phyloP scores from a whole-genome alignment of 139 green algal species.

The Asterochloris erici region DNA sequence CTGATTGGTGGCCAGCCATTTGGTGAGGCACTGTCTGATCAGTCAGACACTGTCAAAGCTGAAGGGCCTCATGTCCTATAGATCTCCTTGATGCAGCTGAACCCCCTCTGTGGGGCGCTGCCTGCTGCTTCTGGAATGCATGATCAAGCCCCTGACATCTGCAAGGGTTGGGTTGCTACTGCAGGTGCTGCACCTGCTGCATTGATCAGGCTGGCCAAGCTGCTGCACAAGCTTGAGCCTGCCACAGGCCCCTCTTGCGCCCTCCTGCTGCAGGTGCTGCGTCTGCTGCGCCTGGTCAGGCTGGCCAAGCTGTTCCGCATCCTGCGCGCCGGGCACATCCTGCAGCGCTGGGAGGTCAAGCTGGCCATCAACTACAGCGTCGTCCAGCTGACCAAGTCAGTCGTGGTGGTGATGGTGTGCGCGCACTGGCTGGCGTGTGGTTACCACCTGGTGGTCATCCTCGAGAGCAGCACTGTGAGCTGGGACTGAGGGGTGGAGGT shows the following conservation, averaged over 20 bases:
- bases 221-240: too few relatives aligned
- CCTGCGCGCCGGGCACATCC: slow-evolving; percentile 1
- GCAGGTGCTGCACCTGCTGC: neutral
- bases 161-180: neutral
- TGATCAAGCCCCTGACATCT: neutral
- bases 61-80: too few relatives aligned
- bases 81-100: too few relatives aligned
- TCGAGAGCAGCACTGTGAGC: neutral
- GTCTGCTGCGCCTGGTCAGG: slow-evolving; percentile 11
- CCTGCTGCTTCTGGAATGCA: too few relatives aligned
- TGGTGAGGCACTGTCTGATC: too few relatives aligned
- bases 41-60: too few relatives aligned
- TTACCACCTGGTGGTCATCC: slow-evolving; percentile 26
- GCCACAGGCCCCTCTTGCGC: too few relatives aligned
- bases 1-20: too few relatives aligned
- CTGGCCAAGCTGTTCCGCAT: slow-evolving; percentile 9
- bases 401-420: slow-evolving; percentile 26
- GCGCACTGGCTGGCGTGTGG: slow-evolving; percentile 37
- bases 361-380: slow-evolving; percentile 18
- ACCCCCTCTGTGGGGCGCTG: too few relatives aligned
- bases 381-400: slow-evolving; percentile 19
- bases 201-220: neutral
- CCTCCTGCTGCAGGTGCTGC: slow-evolving; percentile 4
- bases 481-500: neutral
- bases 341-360: slow-evolving; percentile 18